Evolutionary conservation across 768 basidiomycete genomes (phyloP).

Genomic region (Serendipita sp.): DNA sequence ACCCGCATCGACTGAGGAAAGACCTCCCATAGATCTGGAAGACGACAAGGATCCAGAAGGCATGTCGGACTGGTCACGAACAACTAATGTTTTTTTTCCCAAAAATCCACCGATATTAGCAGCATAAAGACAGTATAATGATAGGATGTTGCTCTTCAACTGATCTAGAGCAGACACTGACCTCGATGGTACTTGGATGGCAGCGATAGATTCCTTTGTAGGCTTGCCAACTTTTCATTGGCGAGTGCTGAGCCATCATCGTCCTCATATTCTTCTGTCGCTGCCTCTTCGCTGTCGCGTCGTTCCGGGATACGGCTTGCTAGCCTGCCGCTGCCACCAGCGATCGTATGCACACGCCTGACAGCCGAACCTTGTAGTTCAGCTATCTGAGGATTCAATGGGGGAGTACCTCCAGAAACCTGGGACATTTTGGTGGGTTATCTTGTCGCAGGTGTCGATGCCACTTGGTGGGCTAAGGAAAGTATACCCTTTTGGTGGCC

Average conservation of each 20-base stretch:
- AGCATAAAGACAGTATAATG: neutral
- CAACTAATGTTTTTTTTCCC: constrained; percentile 10
- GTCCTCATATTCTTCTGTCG: constrained; percentile 46
- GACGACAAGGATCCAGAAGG: neutral
- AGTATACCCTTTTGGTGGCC: neutral
- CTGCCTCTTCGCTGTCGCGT: constrained; percentile 52
- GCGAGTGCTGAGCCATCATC: constrained; percentile 66
- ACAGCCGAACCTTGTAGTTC: constrained; percentile 20
- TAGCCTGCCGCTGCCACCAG: constrained; percentile 45
- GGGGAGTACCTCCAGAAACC: neutral
- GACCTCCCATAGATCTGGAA: constrained; percentile 45
- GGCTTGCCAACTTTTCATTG: constrained; percentile 53
- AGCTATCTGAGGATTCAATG: neutral
- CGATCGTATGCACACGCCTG: constrained; percentile 73
- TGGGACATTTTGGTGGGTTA: neutral
- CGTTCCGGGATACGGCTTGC: constrained; percentile 39
- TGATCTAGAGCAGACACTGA: constrained; percentile 15
- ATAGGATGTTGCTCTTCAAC: neutral
- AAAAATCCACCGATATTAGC: constrained; percentile 8
- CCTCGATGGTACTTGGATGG: constrained; percentile 69
- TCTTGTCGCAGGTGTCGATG: neutral
- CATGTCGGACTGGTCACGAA: constrained; percentile 4
- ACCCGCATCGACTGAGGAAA: constrained; percentile 52
- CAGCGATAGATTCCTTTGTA: constrained; percentile 67
- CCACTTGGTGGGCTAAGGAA: neutral